Percentiles rank a stretch among this genome's conserved stretches.
Conservation (phyloP, 2,329 filamentous ascomycete genomes). For the Colletotrichum sp. region DNA sequence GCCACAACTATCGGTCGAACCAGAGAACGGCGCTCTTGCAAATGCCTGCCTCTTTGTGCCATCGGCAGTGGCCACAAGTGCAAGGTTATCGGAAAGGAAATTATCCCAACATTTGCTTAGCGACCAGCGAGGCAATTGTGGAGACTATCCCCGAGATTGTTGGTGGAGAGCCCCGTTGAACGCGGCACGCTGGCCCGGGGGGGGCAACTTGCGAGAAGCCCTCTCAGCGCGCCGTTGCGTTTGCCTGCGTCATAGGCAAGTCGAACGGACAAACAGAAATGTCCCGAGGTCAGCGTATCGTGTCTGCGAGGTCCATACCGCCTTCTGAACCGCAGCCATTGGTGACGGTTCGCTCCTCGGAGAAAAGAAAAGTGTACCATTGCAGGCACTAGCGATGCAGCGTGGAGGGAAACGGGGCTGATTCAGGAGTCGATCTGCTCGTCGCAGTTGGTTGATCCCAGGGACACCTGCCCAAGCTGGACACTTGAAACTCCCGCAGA, state of each 20-base stretch:
- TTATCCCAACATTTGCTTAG: neutral
- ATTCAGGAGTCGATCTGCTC: neutral
- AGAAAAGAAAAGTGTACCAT: neutral
- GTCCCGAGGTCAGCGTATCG: neutral
- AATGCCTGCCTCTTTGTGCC: neutral
- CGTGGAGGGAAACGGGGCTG: neutral
- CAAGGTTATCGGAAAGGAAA: constrained; percentile 15
- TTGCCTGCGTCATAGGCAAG: neutral
- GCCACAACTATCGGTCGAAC: constrained; percentile 18
- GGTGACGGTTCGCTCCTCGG: neutral
- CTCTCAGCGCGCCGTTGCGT: neutral
- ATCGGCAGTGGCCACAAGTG: neutral
- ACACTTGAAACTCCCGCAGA: neutral
- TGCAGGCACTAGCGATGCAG: neutral
- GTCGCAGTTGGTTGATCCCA: neutral
- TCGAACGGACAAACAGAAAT: neutral
- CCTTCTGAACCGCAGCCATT: neutral
- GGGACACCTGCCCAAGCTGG: neutral
- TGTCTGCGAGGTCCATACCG: neutral
- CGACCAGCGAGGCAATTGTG: constrained; percentile 9
- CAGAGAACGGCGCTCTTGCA: neutral
- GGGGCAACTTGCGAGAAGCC: neutral
- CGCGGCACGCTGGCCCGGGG: neutral
- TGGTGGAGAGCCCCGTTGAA: neutral
- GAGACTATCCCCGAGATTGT: constrained; percentile 18